These are phyloP conservation scores for Knoxdaviesia capensis DNA, from an alignment of 2,329 filamentous ascomycete species.

Conservation along the genomic window DNA sequence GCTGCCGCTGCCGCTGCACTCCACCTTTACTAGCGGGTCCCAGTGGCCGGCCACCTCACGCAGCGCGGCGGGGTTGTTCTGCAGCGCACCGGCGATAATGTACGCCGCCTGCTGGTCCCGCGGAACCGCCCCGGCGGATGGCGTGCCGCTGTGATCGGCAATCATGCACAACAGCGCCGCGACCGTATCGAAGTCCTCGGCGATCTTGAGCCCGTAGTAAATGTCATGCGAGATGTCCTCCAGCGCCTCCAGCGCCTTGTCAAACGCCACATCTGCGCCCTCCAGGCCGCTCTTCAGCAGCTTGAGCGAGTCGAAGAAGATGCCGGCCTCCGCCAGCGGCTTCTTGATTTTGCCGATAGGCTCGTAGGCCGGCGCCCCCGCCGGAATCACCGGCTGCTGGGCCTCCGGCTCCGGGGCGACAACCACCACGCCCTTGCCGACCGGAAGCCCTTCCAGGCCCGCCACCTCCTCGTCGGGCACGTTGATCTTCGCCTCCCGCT, in stretches of 20 bases:
- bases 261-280: conserved; percentile 16
- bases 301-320: conserved; percentile 25
- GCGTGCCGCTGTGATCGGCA: conserved; percentile 9
- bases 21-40: conserved; percentile 9
- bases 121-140: conserved; percentile 10
- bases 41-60: conserved; percentile 27
- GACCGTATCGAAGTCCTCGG: conserved; percentile 31
- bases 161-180: conserved; percentile 37
- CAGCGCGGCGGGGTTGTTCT: conserved; percentile 45
- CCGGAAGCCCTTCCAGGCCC: conserved; percentile 26
- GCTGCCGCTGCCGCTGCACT: no score
- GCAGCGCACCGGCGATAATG: conserved; percentile 34
- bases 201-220: conserved; percentile 46
- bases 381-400: conserved; percentile 16
- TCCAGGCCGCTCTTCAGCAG: conserved; percentile 24
- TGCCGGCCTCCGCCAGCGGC: conserved; percentile 7
- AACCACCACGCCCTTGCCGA: conserved; percentile 30
- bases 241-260: conserved; percentile 33
- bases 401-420: conserved; percentile 26
- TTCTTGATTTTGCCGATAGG: conserved; percentile 2
- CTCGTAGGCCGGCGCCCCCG: conserved; percentile 35
- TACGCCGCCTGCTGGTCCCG: conserved; percentile 32
- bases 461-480: conserved; percentile 29
- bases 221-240: conserved; percentile 47
- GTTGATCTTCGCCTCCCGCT: conserved; percentile 46